A percentile compares a stretch with the other conserved stretches of the same genome.
Conservation (phyloP, 768 basidiomycete genomes). For the Pleurotus eryngii region DNA sequence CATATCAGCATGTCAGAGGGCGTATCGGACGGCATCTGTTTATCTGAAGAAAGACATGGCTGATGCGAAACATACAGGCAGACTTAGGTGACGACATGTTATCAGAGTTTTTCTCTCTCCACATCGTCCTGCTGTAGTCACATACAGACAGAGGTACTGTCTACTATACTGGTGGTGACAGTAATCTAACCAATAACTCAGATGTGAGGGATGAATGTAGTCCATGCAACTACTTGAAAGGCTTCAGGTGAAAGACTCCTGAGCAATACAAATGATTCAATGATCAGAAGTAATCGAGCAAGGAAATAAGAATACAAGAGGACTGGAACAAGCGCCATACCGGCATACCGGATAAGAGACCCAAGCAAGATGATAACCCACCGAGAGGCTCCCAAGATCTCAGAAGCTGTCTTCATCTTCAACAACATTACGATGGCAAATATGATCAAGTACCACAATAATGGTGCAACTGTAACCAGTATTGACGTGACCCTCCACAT, state of each 20-base stretch:
- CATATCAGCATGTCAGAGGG: no score
- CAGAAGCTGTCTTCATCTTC: not conserved
- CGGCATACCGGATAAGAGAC: not conserved
- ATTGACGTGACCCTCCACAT: slow-evolving; percentile 23
- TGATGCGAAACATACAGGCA: no score
- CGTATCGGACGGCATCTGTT: no score
- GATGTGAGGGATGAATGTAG: slow-evolving; percentile 12
- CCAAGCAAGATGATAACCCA: not conserved
- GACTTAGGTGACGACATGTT: no score
- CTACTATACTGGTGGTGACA: no score
- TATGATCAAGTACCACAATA: not conserved
- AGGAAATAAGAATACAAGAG: slow-evolving; percentile 6
- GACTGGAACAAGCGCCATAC: not conserved
- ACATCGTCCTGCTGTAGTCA: no score
- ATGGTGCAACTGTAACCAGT: slow-evolving; percentile 10
- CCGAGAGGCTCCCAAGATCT: not conserved
- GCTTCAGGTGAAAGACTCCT: slow-evolving; percentile 8
- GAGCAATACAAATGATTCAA: slow-evolving; percentile 9
- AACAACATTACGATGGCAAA: not conserved
- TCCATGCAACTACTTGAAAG: slow-evolving; percentile 16
- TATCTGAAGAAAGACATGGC: no score
- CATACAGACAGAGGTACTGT: no score
- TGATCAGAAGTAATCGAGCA: slow-evolving; percentile 11
- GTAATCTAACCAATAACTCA: not conserved
- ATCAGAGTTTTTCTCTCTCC: no score